phyloP scores from a whole-genome alignment of 2,329 filamentous ascomycete species.

The Chalaropsis ovoidea region DNA sequence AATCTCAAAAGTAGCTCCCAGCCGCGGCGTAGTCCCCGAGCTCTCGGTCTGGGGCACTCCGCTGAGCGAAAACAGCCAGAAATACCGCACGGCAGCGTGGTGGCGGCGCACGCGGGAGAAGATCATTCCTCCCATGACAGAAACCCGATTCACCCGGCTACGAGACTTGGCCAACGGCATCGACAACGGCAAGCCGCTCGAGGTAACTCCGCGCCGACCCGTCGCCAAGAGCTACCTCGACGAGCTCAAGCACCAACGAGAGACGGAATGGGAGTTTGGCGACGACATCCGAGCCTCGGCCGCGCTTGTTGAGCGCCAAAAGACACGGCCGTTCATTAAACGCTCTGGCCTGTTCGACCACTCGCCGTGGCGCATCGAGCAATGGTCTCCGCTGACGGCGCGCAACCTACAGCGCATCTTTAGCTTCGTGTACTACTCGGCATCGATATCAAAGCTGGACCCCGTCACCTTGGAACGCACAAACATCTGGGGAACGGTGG shows the following conservation, averaged over 20 bases:
- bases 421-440: constrained; percentile 22
- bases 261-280: constrained; percentile 18
- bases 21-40: constrained; percentile 32
- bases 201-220: constrained; percentile 16
- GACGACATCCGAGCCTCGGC: constrained; percentile 16
- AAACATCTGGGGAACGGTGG: constrained; percentile 21
- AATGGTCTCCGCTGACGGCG: constrained; percentile 20
- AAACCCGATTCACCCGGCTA: constrained; percentile 16
- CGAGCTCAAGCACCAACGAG: constrained; percentile 1
- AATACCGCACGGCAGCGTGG: constrained; percentile 30
- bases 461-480: neutral
- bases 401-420: constrained; percentile 24
- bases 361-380: constrained; percentile 15
- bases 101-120: constrained; percentile 40
- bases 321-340: constrained; percentile 21
- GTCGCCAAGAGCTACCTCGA: constrained; percentile 7
- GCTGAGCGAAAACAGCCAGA: constrained; percentile 20
- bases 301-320: constrained; percentile 19
- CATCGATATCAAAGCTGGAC: constrained; percentile 22
- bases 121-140: constrained; percentile 37
- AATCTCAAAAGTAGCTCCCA: constrained; percentile 12
- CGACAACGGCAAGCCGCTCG: constrained; percentile 21
- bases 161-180: constrained; percentile 19
- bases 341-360: constrained; percentile 19
- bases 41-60: constrained; percentile 44